These are phyloP conservation scores for Cordia subcordata DNA, from an alignment of 257 asterid species.

Conservation along the genomic window DNA sequence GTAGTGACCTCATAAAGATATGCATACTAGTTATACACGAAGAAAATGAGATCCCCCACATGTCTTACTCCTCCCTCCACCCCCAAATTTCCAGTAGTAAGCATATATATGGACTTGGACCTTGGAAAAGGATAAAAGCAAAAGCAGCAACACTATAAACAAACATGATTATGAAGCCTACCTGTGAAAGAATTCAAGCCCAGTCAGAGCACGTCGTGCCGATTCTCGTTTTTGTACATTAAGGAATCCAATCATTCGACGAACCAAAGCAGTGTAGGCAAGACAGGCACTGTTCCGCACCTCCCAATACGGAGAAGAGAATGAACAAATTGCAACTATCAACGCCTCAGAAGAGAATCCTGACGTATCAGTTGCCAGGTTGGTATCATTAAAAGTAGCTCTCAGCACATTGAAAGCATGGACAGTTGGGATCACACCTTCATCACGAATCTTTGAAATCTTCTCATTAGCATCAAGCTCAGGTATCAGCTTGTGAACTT, in stretches of 20 bases:
- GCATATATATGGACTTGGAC: not conserved
- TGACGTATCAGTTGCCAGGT: slow-evolving; percentile 90
- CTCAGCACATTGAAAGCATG: slow-evolving; percentile 92
- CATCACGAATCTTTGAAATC: slow-evolving; percentile 76
- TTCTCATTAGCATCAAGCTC: slow-evolving; percentile 33
- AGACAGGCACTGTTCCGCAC: slow-evolving; percentile 96
- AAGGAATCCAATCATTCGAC: slow-evolving; percentile 96
- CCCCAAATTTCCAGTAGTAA: no score
- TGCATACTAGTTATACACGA: no score
- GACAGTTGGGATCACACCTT: slow-evolving; percentile 91
- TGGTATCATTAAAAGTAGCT: slow-evolving; percentile 89
- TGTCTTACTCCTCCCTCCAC: no score
- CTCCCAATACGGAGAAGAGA: slow-evolving; percentile 97
- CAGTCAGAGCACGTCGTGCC: slow-evolving; percentile 82
- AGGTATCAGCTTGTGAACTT: slow-evolving; percentile 18
- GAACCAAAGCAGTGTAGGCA: slow-evolving; percentile 90
- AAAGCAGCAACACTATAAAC: slow-evolving; percentile 6
- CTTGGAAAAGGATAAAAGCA: not conserved
- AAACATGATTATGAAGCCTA: slow-evolving; percentile 17
- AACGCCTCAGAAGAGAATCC: slow-evolving; percentile 91
- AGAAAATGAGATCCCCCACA: no score
- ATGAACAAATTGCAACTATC: slow-evolving; percentile 67
- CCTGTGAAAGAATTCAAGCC: slow-evolving; percentile 97
- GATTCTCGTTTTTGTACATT: slow-evolving; percentile 91
- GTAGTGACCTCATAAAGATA: no score